These are phyloP conservation scores for Naematelia encephala DNA, from an alignment of 768 basidiomycete species.

Conservation along the genomic window DNA sequence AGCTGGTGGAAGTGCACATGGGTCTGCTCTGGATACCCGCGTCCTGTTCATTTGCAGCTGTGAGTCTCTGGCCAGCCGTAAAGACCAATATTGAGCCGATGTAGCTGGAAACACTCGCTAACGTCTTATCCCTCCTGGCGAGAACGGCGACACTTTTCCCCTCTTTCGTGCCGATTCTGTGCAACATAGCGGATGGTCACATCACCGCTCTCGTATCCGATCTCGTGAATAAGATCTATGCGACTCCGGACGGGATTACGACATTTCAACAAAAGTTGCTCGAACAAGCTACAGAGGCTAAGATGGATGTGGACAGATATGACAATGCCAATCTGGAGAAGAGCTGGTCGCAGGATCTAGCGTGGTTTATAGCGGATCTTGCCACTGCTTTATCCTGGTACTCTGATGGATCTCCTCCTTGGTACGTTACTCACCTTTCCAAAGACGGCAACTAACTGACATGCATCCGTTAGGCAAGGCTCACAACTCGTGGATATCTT, in stretches of 20 bases:
- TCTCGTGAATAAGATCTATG: background rate
- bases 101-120: background rate
- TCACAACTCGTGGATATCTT: background rate
- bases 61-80: background rate
- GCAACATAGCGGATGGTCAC: background rate
- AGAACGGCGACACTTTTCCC: constrained; percentile 4
- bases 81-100: background rate
- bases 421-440: background rate
- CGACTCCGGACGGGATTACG: background rate
- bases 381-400: background rate
- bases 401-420: background rate
- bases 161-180: background rate
- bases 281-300: background rate
- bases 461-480: background rate
- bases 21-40: background rate
- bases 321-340: background rate
- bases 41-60: background rate
- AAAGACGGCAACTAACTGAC: background rate
- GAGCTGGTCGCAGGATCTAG: background rate
- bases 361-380: background rate
- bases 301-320: background rate
- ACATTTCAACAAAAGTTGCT: background rate
- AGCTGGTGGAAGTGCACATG: background rate
- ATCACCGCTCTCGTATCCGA: background rate
- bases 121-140: constrained; percentile 1